Evolutionary conservation across 2,329 filamentous ascomycete genomes (phyloP), one percentile per base, ranked within the genome.

Genomic region (Domatiomyces globalis): DNA sequence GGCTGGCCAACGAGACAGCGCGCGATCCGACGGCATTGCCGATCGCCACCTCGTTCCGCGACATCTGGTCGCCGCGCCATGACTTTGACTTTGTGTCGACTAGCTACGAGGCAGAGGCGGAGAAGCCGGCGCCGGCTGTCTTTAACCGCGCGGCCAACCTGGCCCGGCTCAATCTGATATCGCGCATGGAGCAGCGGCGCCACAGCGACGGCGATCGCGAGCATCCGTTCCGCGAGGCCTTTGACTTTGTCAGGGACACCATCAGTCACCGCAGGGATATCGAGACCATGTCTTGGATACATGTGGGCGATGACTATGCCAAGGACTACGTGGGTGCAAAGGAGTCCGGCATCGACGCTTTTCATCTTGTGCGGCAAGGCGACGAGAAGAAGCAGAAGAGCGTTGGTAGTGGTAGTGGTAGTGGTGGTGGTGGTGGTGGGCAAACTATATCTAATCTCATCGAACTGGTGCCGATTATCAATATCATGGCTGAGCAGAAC

Each of bases 1-100:
- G 33, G 10, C 8, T 15, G 2, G 33, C 33, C 8, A 39, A 10
- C 33, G 33, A 39, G 33, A 39, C 33, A 10, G 33, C 33, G 33
- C 33, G 33, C 10, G 33, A 39, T 10, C 33, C 33, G 10, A 15
- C 10, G 33, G 33, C 33, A 10, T 10, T 39, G 33, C 33, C 33
- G 10, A 39, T 39, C 33, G 47, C 20, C 7, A 52, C 36, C 42
- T 48, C 48, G n/a, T 49, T 51, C 27, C 27, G 45, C 17, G 44
- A 50, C 22, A 52, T 48, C 43, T 59, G 50, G 43, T 48, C 52
- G 20, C 22, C 44, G 10, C 29, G 48, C 1, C 58, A 63, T 29
- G 69, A 73, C 60, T 51, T 73, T 42, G 67, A 73, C 50, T 63
- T 73, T 46, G 59, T 73, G 0, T 63, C 71, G 22, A 73, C 70